Percentiles rank a stretch among this genome's conserved stretches.
Conservation (phyloP, 2,329 filamentous ascomycete genomes). For the Alternaria novae-zelandiae region DNA sequence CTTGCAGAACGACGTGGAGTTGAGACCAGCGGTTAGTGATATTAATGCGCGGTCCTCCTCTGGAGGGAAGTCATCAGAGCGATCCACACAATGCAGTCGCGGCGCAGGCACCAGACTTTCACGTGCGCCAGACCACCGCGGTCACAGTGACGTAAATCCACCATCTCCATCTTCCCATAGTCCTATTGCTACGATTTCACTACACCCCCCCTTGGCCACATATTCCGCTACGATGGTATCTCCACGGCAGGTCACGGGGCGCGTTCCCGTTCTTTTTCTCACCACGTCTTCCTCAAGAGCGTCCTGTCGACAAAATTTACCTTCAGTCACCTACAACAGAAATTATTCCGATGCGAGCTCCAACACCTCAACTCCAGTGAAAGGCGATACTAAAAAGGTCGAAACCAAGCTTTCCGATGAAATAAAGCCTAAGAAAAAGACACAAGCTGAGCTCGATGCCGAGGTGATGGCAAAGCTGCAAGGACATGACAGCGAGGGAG, state of each 20-base stretch:
- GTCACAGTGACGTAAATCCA: slow-evolving; percentile 34
- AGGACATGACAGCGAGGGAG: slow-evolving; percentile 71
- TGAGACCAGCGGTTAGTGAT: neutral
- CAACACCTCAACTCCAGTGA: neutral
- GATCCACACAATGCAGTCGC: neutral
- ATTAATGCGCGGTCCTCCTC: neutral
- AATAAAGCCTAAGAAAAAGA: slow-evolving; percentile 54
- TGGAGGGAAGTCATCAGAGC: too few relatives aligned
- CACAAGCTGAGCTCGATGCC: slow-evolving; percentile 68
- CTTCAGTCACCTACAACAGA: neutral
- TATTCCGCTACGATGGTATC: neutral
- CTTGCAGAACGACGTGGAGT: neutral
- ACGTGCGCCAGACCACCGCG: slow-evolving; percentile 4
- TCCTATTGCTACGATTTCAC: neutral
- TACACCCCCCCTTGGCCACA: neutral
- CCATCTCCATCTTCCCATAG: neutral
- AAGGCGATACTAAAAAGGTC: slow-evolving; percentile 15
- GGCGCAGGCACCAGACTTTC: neutral
- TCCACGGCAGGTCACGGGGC: neutral
- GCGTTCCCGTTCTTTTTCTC: neutral
- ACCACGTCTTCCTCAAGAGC: neutral
- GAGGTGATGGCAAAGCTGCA: slow-evolving; percentile 71
- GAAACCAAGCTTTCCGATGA: slow-evolving; percentile 18
- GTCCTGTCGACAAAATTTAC: neutral
- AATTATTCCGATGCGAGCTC: slow-evolving; percentile 9